phyloP scores from a whole-genome alignment of 1,284 basidiomycete genomes.

The Apiotrichum montevideense region DNA sequence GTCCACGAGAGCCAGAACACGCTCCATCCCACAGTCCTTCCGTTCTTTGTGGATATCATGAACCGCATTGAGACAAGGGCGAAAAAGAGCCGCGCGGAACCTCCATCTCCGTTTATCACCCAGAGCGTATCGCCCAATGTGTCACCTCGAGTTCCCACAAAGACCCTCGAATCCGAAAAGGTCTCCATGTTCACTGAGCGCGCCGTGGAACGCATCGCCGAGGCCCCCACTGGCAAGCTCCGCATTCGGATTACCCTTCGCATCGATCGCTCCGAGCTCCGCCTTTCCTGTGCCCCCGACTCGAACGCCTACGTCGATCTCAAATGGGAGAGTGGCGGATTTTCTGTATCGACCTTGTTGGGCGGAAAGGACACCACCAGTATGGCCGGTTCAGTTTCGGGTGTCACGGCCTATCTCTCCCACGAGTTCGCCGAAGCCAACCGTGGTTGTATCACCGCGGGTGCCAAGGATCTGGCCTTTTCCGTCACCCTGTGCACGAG shows the following conservation, averaged over 20 bases:
- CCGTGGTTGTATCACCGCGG: constrained; percentile 36
- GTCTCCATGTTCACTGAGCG: constrained; percentile 11
- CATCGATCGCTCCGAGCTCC: constrained; percentile 77
- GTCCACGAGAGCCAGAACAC: constrained; percentile 81
- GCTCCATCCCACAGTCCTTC: constrained; percentile 69
- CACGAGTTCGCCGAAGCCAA: constrained; percentile 53
- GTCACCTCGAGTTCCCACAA: constrained; percentile 1
- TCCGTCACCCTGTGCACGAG: constrained; percentile 24
- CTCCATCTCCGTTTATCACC: neutral
- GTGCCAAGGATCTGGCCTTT: constrained; percentile 41
- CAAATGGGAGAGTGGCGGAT: constrained; percentile 87
- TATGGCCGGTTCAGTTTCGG: constrained; percentile 70
- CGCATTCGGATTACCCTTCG: constrained; percentile 63
- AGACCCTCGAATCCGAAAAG: neutral
- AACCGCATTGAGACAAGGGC: constrained; percentile 26
- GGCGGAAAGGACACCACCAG: constrained; percentile 59
- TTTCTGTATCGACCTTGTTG: constrained; percentile 68
- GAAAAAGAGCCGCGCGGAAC: constrained; percentile 6
- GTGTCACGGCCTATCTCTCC: constrained; percentile 67
- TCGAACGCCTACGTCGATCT: constrained; percentile 79
- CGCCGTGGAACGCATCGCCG: constrained; percentile 9
- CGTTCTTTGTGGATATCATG: constrained; percentile 63
- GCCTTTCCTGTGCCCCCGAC: constrained; percentile 77
- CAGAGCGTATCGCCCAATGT: neutral
- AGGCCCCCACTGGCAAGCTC: constrained; percentile 20